phyloP scores from a whole-genome alignment of 1,284 basidiomycete genomes.

The Trichosporon ovoides region DNA sequence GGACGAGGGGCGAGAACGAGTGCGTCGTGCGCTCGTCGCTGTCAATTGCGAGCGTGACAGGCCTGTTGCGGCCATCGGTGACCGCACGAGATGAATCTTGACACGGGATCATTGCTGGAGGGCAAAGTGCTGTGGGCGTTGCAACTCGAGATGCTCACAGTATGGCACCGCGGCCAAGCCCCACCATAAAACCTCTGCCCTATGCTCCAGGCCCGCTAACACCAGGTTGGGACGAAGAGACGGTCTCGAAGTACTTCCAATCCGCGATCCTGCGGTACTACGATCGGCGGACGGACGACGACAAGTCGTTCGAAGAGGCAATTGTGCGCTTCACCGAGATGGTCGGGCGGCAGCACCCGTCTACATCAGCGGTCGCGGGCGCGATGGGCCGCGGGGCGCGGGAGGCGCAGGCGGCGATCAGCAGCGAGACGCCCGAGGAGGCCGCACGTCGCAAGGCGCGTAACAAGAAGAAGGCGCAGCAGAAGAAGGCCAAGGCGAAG shows the following conservation, averaged over 20 bases:
- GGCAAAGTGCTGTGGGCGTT: no score
- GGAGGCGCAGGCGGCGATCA: not conserved
- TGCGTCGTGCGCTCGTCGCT: no score
- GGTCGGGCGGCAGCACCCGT: not conserved
- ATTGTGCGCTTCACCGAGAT: not conserved
- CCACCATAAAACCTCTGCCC: not conserved
- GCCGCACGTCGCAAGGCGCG: not conserved
- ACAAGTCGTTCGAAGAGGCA: slow-evolving; percentile 1
- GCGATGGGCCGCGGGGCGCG: slow-evolving; percentile 1
- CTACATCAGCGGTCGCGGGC: not conserved
- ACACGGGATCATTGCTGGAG: no score
- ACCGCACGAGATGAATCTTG: no score
- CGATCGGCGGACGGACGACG: not conserved
- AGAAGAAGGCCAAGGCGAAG: slow-evolving; percentile 1
- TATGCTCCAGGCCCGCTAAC: not conserved
- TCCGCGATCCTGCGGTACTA: slow-evolving; percentile 2
- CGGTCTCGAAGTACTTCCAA: slow-evolving; percentile 2
- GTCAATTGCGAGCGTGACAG: no score
- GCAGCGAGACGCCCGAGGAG: slow-evolving; percentile 3
- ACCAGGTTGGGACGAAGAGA: not conserved
- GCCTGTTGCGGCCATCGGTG: no score
- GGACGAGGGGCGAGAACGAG: no score
- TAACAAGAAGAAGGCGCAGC: slow-evolving; percentile 5
- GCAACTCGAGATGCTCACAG: no score
- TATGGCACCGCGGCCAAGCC: no score